phyloP scores from a whole-genome alignment of 2,329 filamentous ascomycete species.

The Diatrype stigma region DNA sequence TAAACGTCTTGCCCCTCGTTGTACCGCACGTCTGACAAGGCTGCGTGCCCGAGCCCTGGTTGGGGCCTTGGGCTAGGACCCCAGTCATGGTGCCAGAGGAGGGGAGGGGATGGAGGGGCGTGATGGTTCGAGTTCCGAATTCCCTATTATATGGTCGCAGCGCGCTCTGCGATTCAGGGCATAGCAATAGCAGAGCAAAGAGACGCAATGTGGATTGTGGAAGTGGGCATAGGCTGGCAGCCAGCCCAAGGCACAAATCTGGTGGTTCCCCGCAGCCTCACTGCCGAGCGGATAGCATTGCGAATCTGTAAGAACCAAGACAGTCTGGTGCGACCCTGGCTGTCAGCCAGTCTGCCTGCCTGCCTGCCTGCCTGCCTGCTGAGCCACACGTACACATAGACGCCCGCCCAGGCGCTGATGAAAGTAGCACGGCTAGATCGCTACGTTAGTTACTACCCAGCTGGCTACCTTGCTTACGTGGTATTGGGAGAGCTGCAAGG shows the following conservation, averaged over 20 bases:
- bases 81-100: not conserved
- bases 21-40: conserved; percentile 28
- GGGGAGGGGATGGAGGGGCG: not conserved
- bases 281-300: not conserved
- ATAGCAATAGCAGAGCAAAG: not conserved
- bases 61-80: not conserved
- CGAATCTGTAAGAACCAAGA: not conserved
- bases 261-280: not conserved
- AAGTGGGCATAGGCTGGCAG: not conserved
- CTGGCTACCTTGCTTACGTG: not conserved
- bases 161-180: not conserved
- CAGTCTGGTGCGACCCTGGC: not conserved
- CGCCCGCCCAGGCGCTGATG: not conserved
- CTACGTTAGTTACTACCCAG: not conserved
- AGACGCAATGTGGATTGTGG: not conserved
- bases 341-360: too few relatives aligned
- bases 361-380: too few relatives aligned
- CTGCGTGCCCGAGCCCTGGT: conserved; percentile 5
- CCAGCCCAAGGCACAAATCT: not conserved
- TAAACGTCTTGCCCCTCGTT: conserved; percentile 22
- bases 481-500: not conserved
- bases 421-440: not conserved
- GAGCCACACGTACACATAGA: not conserved
- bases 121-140: not conserved
- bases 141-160: not conserved